A percentile compares a stretch with the other conserved stretches of the same genome.
phyloP scores from a whole-genome alignment of 768 basidiomycete genomes.

The Lactarius psammicola region DNA sequence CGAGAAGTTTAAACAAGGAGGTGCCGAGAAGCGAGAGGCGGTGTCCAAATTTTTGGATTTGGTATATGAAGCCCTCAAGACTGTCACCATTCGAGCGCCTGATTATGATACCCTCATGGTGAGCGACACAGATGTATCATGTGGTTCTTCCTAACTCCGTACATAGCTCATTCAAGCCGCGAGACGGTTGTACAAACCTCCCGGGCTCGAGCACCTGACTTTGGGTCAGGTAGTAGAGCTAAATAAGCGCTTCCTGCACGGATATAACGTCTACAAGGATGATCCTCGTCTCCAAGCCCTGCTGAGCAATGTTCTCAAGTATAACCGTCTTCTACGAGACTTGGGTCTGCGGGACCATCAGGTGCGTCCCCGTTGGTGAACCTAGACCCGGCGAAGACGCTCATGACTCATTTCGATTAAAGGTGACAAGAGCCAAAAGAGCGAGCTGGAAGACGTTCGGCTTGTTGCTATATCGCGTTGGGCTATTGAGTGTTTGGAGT shows the following conservation, averaged over 20 bases:
- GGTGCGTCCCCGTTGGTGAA: conserved; percentile 40
- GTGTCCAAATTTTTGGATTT: conserved; percentile 86
- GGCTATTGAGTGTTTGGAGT: conserved; percentile 76
- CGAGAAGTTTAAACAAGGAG: conserved; percentile 89
- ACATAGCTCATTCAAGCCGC: conserved; percentile 91
- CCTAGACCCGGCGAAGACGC: conserved; percentile 10
- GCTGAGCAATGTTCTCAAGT: conserved; percentile 75
- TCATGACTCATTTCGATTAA: conserved; percentile 9
- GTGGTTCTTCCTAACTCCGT: conserved; percentile 1
- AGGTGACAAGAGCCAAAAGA: conserved; percentile 84
- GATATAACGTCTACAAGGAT: conserved; percentile 87
- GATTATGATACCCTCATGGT: conserved; percentile 99
- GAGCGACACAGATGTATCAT: conserved; percentile 31
- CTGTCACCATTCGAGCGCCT: conserved; percentile 92
- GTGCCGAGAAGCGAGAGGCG: conserved; percentile 83
- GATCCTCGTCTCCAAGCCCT: conserved; percentile 84
- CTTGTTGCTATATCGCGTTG: conserved; percentile 76
- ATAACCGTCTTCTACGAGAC: conserved; percentile 84
- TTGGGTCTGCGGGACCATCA: conserved; percentile 94
- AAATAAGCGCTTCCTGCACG: conserved; percentile 88
- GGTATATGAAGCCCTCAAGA: conserved; percentile 90
- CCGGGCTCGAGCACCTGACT: conserved; percentile 81
- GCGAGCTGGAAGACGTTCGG: conserved; percentile 84
- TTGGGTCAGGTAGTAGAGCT: conserved; percentile 94
- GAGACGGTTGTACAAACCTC: conserved; percentile 87